Evolutionary conservation across 768 basidiomycete species (phyloP), one percentile per base, ranked within the genome.

Genomic region (Candolleomyces eurysporus): DNA sequence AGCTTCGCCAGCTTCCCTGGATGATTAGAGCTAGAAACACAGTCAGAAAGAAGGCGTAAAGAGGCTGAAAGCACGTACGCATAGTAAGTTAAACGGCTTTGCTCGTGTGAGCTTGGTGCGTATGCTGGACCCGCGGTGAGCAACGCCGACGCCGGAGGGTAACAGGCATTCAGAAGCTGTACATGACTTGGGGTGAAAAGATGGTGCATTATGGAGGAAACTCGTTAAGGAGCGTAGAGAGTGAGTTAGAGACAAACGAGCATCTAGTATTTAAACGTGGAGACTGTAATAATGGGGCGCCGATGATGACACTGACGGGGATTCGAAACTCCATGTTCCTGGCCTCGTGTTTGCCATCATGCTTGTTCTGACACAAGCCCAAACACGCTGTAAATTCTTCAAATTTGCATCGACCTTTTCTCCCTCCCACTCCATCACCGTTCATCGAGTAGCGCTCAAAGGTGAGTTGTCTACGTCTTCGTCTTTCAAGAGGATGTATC

Each of bases 71-170:
- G 39, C 42, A 67, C 79, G 57, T 61, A 84, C 79, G 90, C 92
- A 77, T 92, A 93, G 72, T 94, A 94, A 3, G 91, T 91, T 54
- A 94, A 79, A 17, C 89, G 84, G 55, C 92, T 94, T 16, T 94
- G 81, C 67, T 94, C 92, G 72, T 94, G 92, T 0, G 89, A 80
- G 66, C 93, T 94, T 13, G 92, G 92, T 13, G 82, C 83, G 72
- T 86, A 92, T 60, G 89, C 86, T 54, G 93, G 89, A 40, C 85
- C 91, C 21, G 91, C 82, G 17, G 89, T 85, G 57, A 88, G 77
- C 39, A 96, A 81, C 5, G 86, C 80, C 57, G 92, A 87, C 48
- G 86, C 77, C 8, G 91, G 84, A 16, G 94, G 94, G 71, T 96
- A 96, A 73, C 93, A 96, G 40, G 92, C 86, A 58, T 86, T 85